A percentile compares a stretch with the other conserved stretches of the same genome.
Conservation (phyloP, 805 yeast species). For the Kazachstania africana region DNA sequence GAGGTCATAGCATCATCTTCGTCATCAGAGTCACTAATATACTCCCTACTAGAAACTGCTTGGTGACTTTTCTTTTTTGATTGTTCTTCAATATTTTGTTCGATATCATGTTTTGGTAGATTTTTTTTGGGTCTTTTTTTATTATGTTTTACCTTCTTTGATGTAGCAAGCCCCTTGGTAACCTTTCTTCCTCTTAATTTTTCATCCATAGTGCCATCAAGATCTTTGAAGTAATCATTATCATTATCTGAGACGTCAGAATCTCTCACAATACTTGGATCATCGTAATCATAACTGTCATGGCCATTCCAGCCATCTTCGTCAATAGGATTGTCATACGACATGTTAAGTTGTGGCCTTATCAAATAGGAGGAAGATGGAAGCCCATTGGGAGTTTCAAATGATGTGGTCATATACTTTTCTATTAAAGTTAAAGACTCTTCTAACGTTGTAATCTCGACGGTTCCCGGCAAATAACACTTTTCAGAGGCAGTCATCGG, state of each 20-base stretch:
- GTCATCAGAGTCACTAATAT: conserved; percentile 25
- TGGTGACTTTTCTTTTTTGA: conserved; percentile 3
- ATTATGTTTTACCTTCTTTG: conserved; percentile 8
- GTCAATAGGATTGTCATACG: conserved; percentile 1
- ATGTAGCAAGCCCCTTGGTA: conserved; percentile 16
- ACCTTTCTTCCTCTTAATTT: conserved; percentile 4
- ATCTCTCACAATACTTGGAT: conserved; percentile 12
- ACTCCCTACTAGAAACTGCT: conserved; percentile 19
- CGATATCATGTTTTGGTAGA: conserved; percentile 9
- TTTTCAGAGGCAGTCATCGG: conserved; percentile 10
- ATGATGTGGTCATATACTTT: conserved; percentile 17
- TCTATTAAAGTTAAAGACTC: conserved; percentile 5
- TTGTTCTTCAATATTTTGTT: not conserved
- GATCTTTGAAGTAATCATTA: conserved; percentile 19
- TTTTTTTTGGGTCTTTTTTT: conserved; percentile 1
- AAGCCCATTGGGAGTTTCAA: conserved; percentile 19
- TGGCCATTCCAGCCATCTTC: conserved; percentile 15
- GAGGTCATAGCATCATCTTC: conserved; percentile 18
- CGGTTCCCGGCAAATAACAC: conserved; percentile 12
- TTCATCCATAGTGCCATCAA: conserved; percentile 6
- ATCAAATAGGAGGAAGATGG: conserved; percentile 19
- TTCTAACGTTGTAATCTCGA: conserved; percentile 7
- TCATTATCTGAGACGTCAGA: conserved; percentile 10
- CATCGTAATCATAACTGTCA: conserved; percentile 14
- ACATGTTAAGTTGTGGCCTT: conserved; percentile 5